phyloP scores from a whole-genome alignment of 1,284 basidiomycete species.

The Malassezia pachydermatis region DNA sequence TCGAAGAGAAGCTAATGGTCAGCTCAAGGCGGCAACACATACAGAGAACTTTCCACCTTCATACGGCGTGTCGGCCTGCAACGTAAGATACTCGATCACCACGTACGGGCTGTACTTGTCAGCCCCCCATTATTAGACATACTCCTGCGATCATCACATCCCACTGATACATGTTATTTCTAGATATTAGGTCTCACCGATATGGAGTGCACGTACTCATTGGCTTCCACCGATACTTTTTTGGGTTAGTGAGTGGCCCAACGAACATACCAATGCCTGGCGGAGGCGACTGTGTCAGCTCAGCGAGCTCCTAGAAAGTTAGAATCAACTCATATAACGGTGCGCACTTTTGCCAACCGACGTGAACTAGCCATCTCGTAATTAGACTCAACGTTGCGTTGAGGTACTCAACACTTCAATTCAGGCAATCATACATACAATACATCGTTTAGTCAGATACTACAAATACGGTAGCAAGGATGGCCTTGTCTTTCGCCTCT shows the following conservation, averaged over 20 bases:
- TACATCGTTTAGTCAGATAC: not conserved
- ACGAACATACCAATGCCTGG: slow-evolving; percentile 10
- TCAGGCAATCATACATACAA: not conserved
- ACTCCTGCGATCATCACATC: slow-evolving; percentile 6
- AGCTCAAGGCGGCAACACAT: not conserved
- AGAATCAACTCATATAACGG: not conserved
- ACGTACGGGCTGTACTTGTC: slow-evolving; percentile 4
- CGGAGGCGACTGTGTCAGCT: not conserved
- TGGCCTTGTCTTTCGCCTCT: not conserved
- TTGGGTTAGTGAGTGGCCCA: too few species aligned
- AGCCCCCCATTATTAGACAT: not conserved
- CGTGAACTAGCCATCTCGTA: slow-evolving; percentile 8
- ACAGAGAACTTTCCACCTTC: slow-evolving; percentile 11
- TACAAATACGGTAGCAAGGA: slow-evolving; percentile 2
- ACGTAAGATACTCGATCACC: not conserved
- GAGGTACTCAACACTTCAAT: not conserved
- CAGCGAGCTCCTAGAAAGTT: slow-evolving; percentile 8
- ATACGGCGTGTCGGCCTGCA: slow-evolving; percentile 12
- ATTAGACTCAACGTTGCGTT: too few species aligned
- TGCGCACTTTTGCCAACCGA: slow-evolving; percentile 11
- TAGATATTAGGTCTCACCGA: not conserved
- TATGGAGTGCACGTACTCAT: slow-evolving; percentile 11
- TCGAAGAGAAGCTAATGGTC: slow-evolving; percentile 22
- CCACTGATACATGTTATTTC: slow-evolving; percentile 13
- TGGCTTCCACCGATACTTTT: slow-evolving; percentile 1